Evolutionary conservation across 2,329 filamentous ascomycete species (phyloP).

Genomic region (Stagonosporopsis tanaceti): DNA sequence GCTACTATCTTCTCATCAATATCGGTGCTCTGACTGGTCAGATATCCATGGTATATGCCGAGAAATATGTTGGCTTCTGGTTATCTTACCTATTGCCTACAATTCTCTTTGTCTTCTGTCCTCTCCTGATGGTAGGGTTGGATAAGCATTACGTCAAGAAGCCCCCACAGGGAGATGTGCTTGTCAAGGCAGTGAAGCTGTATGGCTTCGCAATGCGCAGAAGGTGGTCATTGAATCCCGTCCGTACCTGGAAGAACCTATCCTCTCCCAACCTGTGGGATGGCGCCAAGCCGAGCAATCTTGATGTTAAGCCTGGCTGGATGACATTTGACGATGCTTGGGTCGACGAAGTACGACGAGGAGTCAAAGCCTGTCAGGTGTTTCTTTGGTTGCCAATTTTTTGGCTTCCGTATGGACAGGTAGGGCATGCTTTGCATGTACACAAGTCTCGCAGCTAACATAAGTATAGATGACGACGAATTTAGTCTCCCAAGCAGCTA

Average conservation of each 20-base stretch:
- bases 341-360: slow-evolving; percentile 64
- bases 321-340: slow-evolving; percentile 84
- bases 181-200: slow-evolving; percentile 70
- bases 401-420: slow-evolving; percentile 66
- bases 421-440: neutral
- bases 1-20: slow-evolving; percentile 77
- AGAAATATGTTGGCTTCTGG: slow-evolving; percentile 79
- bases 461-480: slow-evolving; percentile 65
- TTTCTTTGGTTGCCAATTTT: slow-evolving; percentile 60
- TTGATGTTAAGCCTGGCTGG: slow-evolving; percentile 67
- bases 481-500: slow-evolving; percentile 60
- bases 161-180: slow-evolving; percentile 74
- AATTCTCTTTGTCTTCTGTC: slow-evolving; percentile 66
- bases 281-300: slow-evolving; percentile 69
- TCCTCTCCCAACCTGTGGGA: slow-evolving; percentile 51
- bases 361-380: slow-evolving; percentile 36
- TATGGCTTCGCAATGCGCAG: slow-evolving; percentile 67
- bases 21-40: slow-evolving; percentile 68
- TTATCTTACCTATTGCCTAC: slow-evolving; percentile 73
- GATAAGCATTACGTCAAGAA: slow-evolving; percentile 48
- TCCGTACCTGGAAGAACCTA: slow-evolving; percentile 58
- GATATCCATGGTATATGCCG: slow-evolving; percentile 74
- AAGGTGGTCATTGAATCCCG: slow-evolving; percentile 66
- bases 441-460: neutral
- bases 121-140: slow-evolving; percentile 59